Base-by-base conservation (phyloP, 129 eudicot genomes). In the Scalesia atractyloides region DNA sequence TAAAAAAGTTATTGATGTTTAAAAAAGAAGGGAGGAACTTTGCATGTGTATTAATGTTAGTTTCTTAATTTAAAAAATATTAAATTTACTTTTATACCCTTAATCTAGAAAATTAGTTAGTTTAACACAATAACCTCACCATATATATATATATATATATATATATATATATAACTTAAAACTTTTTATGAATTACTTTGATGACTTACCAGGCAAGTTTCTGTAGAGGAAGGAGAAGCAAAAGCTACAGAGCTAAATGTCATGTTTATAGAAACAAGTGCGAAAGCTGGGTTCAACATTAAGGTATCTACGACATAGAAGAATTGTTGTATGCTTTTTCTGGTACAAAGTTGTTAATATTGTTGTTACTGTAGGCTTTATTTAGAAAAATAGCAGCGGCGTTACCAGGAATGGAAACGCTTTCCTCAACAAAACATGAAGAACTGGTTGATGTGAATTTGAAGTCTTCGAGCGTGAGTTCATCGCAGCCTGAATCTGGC, bases 401-500 rank as follows among this genome's bases (percentile, higher is more conserved):
- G 0, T 73, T 86, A 72, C 91, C 88, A 18, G 91, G 91, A 78
- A 83, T 86, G 91, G 91, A 86, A 76, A 83, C 88, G n/a, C 82
- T 86, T 22, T 81, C 91, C 3, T 73, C 91, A 12, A 68, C 91
- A 30, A 81, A 86, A 72, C 91, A 83, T 53, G 91, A 86, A 76
- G 91, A 86, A 59, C 68, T 83, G 84, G 91, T 86, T 11, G 88
- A 86, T 72, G 91, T 86, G 62, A 81, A 82, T 69, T 76, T 86
- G 51, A 84, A 77, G 84, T 75, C 91, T 18, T 72, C 84, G 30
- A 73, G 62, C 20, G 43, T 78, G 44, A 66, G 26, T 66, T 79
- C 83, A 51, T 76, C 84, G 26, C 81, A 57, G 53, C 52, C 81
- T 24, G 83, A 69, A 68, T 80, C 85, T 18, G 79, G 89, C 58